Evolutionary conservation across 108 stramenopile genomes (phyloP).

Genomic region (Skeletonema costatum): DNA sequence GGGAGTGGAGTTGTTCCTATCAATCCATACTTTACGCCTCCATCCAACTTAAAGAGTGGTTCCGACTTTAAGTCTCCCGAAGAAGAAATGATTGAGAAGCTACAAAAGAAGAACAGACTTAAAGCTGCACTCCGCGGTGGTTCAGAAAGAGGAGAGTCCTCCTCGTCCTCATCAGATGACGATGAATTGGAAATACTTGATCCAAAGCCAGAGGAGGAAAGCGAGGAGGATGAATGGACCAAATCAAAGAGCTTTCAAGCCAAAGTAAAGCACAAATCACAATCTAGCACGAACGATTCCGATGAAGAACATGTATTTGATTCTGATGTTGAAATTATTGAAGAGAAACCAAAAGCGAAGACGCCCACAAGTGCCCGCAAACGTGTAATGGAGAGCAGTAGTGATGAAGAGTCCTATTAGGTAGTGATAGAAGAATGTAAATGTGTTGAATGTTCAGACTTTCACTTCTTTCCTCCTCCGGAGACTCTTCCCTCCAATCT

Average conservation of each 20-base stretch:
- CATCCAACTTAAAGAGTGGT: not conserved
- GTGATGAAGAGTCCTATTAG: not conserved
- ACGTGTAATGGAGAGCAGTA: not conserved
- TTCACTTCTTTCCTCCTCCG: too few species aligned
- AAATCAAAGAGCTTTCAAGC: not conserved
- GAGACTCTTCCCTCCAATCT: too few species aligned
- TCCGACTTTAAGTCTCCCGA: slow-evolving; percentile 5
- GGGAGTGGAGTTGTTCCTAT: not conserved
- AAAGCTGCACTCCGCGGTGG: not conserved
- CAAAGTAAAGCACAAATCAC: not conserved
- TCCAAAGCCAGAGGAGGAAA: slow-evolving; percentile 18
- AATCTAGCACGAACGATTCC: slow-evolving; percentile 1
- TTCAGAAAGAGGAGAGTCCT: not conserved
- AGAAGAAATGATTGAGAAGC: not conserved
- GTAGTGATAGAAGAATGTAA: too few species aligned
- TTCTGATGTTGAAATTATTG: not conserved
- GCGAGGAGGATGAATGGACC: slow-evolving; percentile 23
- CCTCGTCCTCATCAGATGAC: slow-evolving; percentile 4
- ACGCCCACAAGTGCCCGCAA: not conserved
- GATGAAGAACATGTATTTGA: slow-evolving; percentile 2
- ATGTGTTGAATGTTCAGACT: too few species aligned
- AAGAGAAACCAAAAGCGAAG: not conserved
- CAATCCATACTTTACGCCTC: not conserved
- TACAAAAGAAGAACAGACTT: not conserved
- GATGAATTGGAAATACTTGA: not conserved